Base-by-base conservation (phyloP, 176 grass and related monocot genomes). In the Zoysia japonica region DNA sequence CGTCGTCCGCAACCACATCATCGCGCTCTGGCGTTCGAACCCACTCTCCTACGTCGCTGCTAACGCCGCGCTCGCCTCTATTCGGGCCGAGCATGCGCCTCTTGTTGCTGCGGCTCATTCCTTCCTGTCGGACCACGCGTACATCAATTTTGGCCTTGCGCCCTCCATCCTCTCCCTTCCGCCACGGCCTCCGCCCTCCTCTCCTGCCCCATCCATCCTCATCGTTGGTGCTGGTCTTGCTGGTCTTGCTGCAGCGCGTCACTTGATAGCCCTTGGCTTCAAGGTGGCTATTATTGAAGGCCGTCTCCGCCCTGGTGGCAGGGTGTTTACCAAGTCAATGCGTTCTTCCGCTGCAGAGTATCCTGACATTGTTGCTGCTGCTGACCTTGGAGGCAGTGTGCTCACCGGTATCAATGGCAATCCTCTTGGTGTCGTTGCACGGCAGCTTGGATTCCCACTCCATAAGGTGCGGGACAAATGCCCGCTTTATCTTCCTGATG, bases 321-420 rank as follows among this genome's bases (percentile, higher is more conserved):
- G 96, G 12, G 96, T 98, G 39, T 92, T 92, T 81, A 98, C 96
- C 7, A 94, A 93, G 85, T 85, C 75, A 10, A 92, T 94, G 95
- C 39, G 71, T n/a, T 94, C 91, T 72, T 91, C 80, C 42, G 85
- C 90, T 14, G 84, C 75, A 37, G 88, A 92, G 11, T 70, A 87
- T 42, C 78, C 91, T 65, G 54, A 84, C 70, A 77, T 79, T 37
- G 74, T 74, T 46, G 96, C 92, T 37, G 83, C 96, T 69, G 96
- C 88, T 55, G 96, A 98, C 74, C 96, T 98, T 63, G 96, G 96
- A 48, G 96, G 96, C 49, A 98, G 95, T 46, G 95, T 98, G 61
- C 95, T 98, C 62, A 98, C 95, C 8, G 96, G 96, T 63, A 94
- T 98, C 70, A 98, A 98, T 38, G 96, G 96, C 15, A 98, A 98